Conservation (phyloP, 345 rosid genomes). For the Boechera retrofracta region DNA sequence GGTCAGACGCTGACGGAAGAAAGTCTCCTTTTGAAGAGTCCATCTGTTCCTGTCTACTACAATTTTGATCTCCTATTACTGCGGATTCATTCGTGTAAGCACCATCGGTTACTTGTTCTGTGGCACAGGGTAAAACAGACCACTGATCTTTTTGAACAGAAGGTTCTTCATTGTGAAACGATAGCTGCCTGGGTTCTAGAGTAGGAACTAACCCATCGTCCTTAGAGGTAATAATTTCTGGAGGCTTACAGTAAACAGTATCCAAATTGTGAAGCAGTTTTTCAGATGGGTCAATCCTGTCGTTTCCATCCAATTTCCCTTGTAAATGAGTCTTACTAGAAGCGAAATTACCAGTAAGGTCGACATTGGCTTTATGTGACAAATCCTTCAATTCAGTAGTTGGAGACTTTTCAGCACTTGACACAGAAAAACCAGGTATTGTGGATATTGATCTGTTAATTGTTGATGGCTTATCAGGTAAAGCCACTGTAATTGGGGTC, state of each 20-base stretch:
- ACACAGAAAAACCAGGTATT: conserved; percentile 74
- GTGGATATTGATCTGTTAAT: conserved; percentile 86
- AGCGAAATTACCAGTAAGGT: conserved; percentile 30
- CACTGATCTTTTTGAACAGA: conserved; percentile 36
- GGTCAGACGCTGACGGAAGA: conserved; percentile 89
- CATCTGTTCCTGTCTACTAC: conserved; percentile 48
- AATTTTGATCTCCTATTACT: conserved; percentile 41
- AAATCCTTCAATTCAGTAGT: conserved; percentile 51
- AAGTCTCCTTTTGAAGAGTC: conserved; percentile 77
- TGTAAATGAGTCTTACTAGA: conserved; percentile 44
- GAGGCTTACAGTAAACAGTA: conserved; percentile 35
- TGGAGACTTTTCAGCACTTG: conserved; percentile 51
- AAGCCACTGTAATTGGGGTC: conserved; percentile 83
- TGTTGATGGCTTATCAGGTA: conserved; percentile 78
- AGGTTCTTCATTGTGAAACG: conserved; percentile 34
- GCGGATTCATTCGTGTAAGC: conserved; percentile 36
- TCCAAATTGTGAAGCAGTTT: conserved; percentile 34
- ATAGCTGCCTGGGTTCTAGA: conserved; percentile 46
- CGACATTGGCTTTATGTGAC: conserved; percentile 49
- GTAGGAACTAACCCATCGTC: conserved; percentile 45
- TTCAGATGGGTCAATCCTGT: conserved; percentile 44
- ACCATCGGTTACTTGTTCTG: conserved; percentile 41
- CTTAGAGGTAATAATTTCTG: conserved; percentile 38
- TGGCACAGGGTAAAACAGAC: conserved; percentile 33
- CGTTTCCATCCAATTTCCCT: conserved; percentile 42